These are phyloP conservation scores for Bipolaris zeicola DNA, from an alignment of 2,329 filamentous ascomycete species.

Conservation along the genomic window DNA sequence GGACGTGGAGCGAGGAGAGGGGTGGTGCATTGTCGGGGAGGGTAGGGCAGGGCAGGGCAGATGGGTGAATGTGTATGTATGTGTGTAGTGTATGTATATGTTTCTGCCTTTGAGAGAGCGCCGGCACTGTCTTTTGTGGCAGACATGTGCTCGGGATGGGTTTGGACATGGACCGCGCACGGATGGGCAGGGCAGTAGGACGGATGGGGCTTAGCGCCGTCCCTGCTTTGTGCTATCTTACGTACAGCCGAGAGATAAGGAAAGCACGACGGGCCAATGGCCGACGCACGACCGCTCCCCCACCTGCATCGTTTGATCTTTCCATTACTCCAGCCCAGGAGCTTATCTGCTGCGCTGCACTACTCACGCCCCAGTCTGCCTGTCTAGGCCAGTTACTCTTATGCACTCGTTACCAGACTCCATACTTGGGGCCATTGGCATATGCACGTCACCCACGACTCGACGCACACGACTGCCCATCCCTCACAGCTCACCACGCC, in stretches of 20 bases:
- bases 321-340: constrained; percentile 18
- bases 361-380: constrained; percentile 8
- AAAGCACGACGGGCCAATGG: constrained; percentile 28
- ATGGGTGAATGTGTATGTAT: constrained; percentile 11
- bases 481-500: no score
- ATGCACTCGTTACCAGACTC: constrained; percentile 40
- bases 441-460: constrained; percentile 35
- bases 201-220: constrained; percentile 20
- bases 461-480: constrained; percentile 7
- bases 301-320: constrained; percentile 26
- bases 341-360: constrained; percentile 24
- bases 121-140: constrained; percentile 39
- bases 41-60: constrained; percentile 13
- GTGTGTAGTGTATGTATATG: background rate
- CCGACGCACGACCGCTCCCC: constrained; percentile 17
- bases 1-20: constrained; percentile 26
- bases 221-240: constrained; percentile 10
- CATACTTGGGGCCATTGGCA: constrained; percentile 25
- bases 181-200: constrained; percentile 9
- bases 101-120: constrained; percentile 19
- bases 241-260: constrained; percentile 40
- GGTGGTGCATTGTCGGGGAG: constrained; percentile 31
- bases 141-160: constrained; percentile 41
- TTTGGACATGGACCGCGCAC: constrained; percentile 16
- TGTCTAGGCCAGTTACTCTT: constrained; percentile 39